A percentile compares a stretch with the other conserved stretches of the same genome.
phyloP scores from a whole-genome alignment of 2,329 filamentous ascomycete genomes.

The Paraphaeosphaeria sporulosa region DNA sequence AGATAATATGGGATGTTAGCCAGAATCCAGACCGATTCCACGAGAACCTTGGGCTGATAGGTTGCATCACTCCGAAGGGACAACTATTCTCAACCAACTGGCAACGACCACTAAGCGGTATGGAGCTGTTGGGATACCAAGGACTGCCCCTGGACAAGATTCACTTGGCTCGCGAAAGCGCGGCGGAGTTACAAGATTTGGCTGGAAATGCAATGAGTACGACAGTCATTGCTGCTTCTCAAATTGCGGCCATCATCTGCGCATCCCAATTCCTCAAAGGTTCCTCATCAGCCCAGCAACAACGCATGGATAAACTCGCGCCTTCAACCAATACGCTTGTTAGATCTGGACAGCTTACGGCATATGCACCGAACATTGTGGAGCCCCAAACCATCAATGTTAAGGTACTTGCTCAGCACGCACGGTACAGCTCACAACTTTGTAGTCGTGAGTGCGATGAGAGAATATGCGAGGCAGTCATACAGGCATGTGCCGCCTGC shows the following conservation, averaged over 20 bases:
- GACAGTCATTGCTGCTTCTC: slow-evolving; percentile 51
- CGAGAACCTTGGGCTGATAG: slow-evolving; percentile 64
- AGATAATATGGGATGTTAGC: slow-evolving; percentile 66
- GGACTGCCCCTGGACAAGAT: slow-evolving; percentile 69
- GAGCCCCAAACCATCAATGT: background rate
- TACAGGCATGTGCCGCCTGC: background rate
- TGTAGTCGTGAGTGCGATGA: slow-evolving; percentile 4
- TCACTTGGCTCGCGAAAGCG: slow-evolving; percentile 68
- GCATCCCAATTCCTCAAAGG: slow-evolving; percentile 23
- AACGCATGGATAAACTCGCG: background rate
- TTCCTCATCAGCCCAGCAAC: background rate
- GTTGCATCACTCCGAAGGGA: slow-evolving; percentile 73
- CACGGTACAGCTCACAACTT: background rate
- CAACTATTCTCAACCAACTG: slow-evolving; percentile 67
- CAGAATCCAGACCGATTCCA: slow-evolving; percentile 74
- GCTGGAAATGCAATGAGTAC: slow-evolving; percentile 66
- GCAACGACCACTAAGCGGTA: slow-evolving; percentile 67
- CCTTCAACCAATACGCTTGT: slow-evolving; percentile 15
- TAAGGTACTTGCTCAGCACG: background rate
- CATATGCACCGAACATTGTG: background rate
- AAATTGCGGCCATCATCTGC: slow-evolving; percentile 65
- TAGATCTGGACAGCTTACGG: background rate
- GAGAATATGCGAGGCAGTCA: background rate
- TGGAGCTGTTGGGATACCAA: slow-evolving; percentile 71
- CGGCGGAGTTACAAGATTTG: slow-evolving; percentile 68